Evolutionary conservation across 208 protist genomes (phyloP).

Genomic region (Trypanosoma grayi): DNA sequence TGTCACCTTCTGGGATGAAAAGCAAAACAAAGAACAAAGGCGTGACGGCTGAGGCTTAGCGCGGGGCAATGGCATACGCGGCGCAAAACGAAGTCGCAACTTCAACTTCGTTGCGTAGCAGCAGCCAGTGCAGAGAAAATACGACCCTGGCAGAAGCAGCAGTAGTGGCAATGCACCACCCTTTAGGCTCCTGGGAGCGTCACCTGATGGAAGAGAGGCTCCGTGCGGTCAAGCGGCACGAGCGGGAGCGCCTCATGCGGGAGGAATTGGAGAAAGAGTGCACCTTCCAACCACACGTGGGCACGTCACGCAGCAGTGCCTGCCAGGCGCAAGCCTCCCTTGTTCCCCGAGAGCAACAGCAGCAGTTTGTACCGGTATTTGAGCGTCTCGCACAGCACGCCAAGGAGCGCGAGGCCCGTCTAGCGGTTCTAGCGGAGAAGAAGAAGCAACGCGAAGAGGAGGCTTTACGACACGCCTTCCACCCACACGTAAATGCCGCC

Average conservation of each 20-base stretch:
- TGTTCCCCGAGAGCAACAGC: background rate
- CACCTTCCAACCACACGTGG: slow-evolving; percentile 33
- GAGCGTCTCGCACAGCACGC: slow-evolving; percentile 49
- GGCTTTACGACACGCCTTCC: slow-evolving; percentile 38
- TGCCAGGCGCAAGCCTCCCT: background rate
- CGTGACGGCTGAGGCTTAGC: too few species aligned
- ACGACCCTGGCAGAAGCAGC: background rate
- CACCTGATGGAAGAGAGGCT: slow-evolving; percentile 51
- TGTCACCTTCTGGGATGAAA: too few species aligned
- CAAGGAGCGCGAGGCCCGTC: slow-evolving; percentile 29
- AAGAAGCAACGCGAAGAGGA: slow-evolving; percentile 42
- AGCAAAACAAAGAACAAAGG: background rate
- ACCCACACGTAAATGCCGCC: slow-evolving; percentile 47
- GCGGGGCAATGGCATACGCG: slow-evolving; percentile 1
- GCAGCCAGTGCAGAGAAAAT: background rate
- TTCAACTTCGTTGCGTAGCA: too few species aligned
- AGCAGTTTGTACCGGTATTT: slow-evolving; percentile 36
- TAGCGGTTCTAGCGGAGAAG: slow-evolving; percentile 19
- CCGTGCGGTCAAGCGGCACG: slow-evolving; percentile 24
- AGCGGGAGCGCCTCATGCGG: slow-evolving; percentile 17
- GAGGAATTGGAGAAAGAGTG: slow-evolving; percentile 26
- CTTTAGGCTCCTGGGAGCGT: slow-evolving; percentile 59
- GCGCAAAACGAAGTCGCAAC: background rate
- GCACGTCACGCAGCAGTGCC: background rate
- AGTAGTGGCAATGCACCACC: slow-evolving; percentile 31